Conservation (phyloP, 129 eudicot species). For the Escallonia rubra region DNA sequence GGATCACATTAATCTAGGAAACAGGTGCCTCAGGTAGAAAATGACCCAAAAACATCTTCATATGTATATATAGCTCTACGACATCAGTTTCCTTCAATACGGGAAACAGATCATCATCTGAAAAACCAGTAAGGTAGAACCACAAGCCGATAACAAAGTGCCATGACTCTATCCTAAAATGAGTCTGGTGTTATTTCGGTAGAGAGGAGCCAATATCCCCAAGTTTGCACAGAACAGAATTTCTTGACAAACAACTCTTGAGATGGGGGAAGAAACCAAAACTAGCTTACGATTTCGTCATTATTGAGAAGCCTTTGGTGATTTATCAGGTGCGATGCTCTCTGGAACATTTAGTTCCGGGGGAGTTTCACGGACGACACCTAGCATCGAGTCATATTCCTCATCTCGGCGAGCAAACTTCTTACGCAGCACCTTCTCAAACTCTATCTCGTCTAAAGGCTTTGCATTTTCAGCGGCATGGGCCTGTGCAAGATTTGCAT, state of each 20-base stretch:
- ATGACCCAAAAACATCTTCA: too few relatives aligned
- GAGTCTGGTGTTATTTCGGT: conserved; percentile 3
- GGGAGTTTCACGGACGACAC: conserved; percentile 37
- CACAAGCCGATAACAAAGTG: not conserved
- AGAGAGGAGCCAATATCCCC: not conserved
- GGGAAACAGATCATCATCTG: not conserved
- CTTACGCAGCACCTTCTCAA: conserved; percentile 63
- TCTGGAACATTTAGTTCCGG: conserved; percentile 44
- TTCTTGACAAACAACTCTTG: not conserved
- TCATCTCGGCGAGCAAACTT: conserved; percentile 45
- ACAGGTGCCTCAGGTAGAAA: too few relatives aligned
- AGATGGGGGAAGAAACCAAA: not conserved
- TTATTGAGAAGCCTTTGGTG: conserved; percentile 26
- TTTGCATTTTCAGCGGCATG: conserved; percentile 73
- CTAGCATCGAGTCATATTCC: conserved; percentile 45
- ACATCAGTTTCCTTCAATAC: conserved; percentile 3
- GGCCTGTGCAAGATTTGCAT: conserved; percentile 56
- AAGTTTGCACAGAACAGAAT: not conserved
- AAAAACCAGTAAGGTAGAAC: not conserved
- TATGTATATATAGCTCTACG: not conserved
- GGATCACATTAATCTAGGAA: too few relatives aligned
- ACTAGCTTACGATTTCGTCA: not conserved
- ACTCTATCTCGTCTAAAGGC: conserved; percentile 53
- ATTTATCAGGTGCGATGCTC: conserved; percentile 31
- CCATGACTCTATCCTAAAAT: conserved; percentile 1